Percentiles rank a stretch among this genome's conserved stretches.
These are phyloP conservation scores for Areca catechu DNA, from an alignment of 176 grass and related monocot genomes.

Conservation along the genomic window DNA sequence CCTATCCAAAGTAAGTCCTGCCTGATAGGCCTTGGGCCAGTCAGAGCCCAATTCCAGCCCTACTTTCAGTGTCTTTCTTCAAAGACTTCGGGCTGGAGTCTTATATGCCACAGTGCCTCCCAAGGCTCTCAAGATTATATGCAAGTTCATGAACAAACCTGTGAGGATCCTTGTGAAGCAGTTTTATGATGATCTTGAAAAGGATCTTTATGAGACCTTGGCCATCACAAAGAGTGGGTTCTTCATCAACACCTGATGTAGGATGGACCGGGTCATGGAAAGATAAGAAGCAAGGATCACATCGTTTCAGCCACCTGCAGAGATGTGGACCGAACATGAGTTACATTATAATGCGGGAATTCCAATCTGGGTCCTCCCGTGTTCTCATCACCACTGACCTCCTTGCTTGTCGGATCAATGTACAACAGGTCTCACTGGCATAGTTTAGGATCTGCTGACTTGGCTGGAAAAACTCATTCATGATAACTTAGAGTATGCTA, in stretches of 20 bases:
- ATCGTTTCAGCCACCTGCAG: neutral
- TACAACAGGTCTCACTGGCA: constrained; percentile 3
- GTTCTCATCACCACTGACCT: constrained; percentile 1
- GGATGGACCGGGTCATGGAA: neutral
- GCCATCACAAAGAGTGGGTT: constrained; percentile 1
- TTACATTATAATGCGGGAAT: constrained; percentile 1
- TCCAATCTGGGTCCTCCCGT: neutral
- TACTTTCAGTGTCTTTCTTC: neutral
- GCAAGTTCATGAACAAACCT: constrained; percentile 1
- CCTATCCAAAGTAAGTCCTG: too few relatives aligned
- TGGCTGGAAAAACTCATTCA: neutral
- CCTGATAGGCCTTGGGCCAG: too few relatives aligned
- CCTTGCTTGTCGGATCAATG: constrained; percentile 1
- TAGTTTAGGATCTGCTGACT: neutral
- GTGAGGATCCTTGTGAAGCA: constrained; percentile 2
- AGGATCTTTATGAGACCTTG: constrained; percentile 6
- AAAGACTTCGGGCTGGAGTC: neutral
- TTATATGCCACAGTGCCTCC: neutral
- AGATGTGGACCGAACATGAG: constrained; percentile 2
- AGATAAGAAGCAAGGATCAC: constrained; percentile 9
- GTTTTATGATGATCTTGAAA: constrained; percentile 1
- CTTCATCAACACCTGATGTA: neutral
- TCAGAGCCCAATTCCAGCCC: neutral
- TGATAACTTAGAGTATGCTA: neutral
- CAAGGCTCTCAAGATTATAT: neutral